phyloP scores from a whole-genome alignment of 352 stramenopile genomes.

The Phytophthora idaei region DNA sequence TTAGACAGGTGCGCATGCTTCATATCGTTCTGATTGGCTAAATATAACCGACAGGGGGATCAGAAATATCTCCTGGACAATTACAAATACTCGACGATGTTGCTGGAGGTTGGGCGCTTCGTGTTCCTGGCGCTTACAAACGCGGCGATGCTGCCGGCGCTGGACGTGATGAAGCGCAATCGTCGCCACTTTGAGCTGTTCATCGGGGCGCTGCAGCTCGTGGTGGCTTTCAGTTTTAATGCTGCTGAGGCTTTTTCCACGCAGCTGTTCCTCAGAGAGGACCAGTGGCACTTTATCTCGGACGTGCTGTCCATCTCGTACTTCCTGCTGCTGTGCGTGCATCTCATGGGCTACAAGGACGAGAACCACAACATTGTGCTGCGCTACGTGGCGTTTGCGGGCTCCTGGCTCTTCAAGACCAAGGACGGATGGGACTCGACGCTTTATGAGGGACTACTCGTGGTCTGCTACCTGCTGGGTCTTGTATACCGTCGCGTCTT shows the following conservation, averaged over 20 bases:
- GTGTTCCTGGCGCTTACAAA: constrained; percentile 77
- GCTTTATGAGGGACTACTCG: constrained; percentile 69
- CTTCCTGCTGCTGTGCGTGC: constrained; percentile 85
- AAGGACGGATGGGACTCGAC: constrained; percentile 85
- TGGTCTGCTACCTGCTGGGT: constrained; percentile 58
- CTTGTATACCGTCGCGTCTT: constrained; percentile 62
- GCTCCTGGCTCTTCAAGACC: constrained; percentile 85
- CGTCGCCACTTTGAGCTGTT: constrained; percentile 91
- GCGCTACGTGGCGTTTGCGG: constrained; percentile 84
- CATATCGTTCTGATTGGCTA: constrained; percentile 12
- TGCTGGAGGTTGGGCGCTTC: constrained; percentile 62
- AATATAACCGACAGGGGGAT: constrained; percentile 11
- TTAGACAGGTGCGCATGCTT: constrained; percentile 9
- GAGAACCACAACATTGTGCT: constrained; percentile 87
- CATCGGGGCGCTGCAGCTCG: constrained; percentile 82
- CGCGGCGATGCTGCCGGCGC: constrained; percentile 73
- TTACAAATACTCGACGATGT: constrained; percentile 34
- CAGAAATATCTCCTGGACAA: constrained; percentile 6
- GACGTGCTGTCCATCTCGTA: constrained; percentile 88
- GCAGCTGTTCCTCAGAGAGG: constrained; percentile 69
- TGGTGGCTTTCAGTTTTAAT: constrained; percentile 87
- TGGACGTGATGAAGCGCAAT: constrained; percentile 82
- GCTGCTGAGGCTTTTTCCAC: constrained; percentile 70
- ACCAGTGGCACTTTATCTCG: constrained; percentile 89
- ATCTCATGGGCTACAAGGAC: constrained; percentile 84